A percentile compares a stretch with the other conserved stretches of the same genome.
Evolutionary conservation across 1,284 basidiomycete species (phyloP).

Genomic region (Austropuccinia psidii): DNA sequence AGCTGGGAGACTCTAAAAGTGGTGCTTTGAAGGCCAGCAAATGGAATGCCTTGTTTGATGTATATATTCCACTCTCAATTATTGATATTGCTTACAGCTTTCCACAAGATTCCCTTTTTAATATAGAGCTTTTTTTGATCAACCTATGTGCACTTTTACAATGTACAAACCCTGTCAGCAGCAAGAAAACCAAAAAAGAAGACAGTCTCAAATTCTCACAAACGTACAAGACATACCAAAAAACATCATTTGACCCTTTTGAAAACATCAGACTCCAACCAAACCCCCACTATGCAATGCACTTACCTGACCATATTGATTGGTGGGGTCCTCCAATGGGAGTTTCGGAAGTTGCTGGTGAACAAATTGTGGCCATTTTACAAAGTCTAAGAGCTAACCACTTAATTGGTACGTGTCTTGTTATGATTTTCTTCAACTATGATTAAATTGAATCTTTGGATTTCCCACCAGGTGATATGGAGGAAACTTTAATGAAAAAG

Average conservation of each 20-base stretch:
- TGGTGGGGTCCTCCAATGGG: slow-evolving; percentile 38
- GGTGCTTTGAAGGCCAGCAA: slow-evolving; percentile 38
- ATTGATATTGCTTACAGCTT: slow-evolving; percentile 1
- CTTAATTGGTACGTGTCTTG: no score
- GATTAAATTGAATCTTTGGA: no score
- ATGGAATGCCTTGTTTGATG: slow-evolving; percentile 36
- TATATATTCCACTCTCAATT: slow-evolving; percentile 30
- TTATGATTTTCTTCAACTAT: no score
- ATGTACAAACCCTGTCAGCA: slow-evolving; percentile 29
- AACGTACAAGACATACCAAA: slow-evolving; percentile 1
- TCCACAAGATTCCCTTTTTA: neutral
- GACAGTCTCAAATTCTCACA: neutral
- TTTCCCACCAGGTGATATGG: no score
- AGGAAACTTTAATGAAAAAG: no score
- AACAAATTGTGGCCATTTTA: slow-evolving; percentile 24
- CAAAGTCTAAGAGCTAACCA: no score
- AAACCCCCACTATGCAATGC: slow-evolving; percentile 37
- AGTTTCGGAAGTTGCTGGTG: slow-evolving; percentile 36
- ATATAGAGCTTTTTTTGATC: neutral
- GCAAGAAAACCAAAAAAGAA: slow-evolving; percentile 5
- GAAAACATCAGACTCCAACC: neutral
- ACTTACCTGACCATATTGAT: slow-evolving; percentile 33
- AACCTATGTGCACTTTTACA: slow-evolving; percentile 27
- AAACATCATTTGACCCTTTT: neutral
- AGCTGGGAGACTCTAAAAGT: slow-evolving; percentile 31